A percentile compares a stretch with the other conserved stretches of the same genome.
Conservation (phyloP, 768 basidiomycete species). For the Flagelloscypha sp. region DNA sequence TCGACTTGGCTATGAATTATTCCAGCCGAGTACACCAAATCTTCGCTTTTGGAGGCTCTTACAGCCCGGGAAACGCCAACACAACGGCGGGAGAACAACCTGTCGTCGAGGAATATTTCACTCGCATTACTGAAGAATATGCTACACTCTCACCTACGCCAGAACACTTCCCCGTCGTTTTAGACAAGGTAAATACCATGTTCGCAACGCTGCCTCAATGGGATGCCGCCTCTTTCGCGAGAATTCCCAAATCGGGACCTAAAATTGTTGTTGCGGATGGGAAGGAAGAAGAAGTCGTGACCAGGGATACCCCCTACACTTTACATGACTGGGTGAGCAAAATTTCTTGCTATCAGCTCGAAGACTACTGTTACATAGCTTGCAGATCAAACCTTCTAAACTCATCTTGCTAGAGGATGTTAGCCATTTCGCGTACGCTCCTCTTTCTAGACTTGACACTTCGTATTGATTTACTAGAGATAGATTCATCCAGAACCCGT, state of each 20-base stretch:
- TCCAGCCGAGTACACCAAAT: conserved; percentile 2
- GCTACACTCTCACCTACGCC: background rate
- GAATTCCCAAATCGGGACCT: background rate
- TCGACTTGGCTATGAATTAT: conserved; percentile 1
- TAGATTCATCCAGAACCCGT: too few relatives aligned
- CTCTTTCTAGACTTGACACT: too few relatives aligned
- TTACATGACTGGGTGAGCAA: conserved; percentile 2
- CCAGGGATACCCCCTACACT: background rate
- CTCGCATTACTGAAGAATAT: background rate
- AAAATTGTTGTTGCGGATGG: conserved; percentile 1
- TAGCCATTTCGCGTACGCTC: background rate
- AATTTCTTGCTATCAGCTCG: background rate
- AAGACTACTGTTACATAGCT: background rate
- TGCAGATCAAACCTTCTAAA: background rate
- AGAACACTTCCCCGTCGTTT: background rate
- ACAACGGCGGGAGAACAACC: background rate
- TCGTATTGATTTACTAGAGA: too few relatives aligned
- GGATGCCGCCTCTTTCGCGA: conserved; percentile 1
- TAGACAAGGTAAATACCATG: background rate
- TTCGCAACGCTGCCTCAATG: conserved; percentile 2
- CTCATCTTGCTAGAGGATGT: background rate
- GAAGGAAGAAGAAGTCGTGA: conserved; percentile 2
- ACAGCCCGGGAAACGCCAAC: conserved; percentile 1
- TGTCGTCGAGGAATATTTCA: background rate
- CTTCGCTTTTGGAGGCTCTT: conserved; percentile 1